These are phyloP conservation scores for Glycine latifolia DNA, from an alignment of 306 rosid species.

Conservation along the genomic window DNA sequence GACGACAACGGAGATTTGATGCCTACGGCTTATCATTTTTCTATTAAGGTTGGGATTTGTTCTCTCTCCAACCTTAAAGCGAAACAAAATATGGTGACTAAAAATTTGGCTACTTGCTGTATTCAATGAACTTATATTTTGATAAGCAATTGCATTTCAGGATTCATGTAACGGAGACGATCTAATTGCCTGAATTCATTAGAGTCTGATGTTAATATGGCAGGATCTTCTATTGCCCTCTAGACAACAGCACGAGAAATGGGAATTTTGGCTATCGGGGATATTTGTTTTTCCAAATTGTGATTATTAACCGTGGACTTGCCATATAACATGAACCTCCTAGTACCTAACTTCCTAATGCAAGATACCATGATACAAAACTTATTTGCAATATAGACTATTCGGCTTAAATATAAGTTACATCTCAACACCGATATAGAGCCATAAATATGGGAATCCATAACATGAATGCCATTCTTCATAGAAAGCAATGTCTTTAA, in stretches of 20 bases:
- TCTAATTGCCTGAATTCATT: background rate
- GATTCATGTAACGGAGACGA: background rate
- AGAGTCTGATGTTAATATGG: background rate
- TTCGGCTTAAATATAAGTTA: slow-evolving; percentile 30
- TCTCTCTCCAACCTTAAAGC: no score
- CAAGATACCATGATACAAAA: slow-evolving; percentile 25
- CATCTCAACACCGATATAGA: slow-evolving; percentile 13
- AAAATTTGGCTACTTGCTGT: background rate
- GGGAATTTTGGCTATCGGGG: background rate
- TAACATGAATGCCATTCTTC: slow-evolving; percentile 29
- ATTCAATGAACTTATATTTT: background rate
- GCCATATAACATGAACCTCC: slow-evolving; percentile 6
- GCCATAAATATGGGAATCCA: slow-evolving; percentile 36
- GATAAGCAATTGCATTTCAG: background rate
- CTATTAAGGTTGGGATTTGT: no score
- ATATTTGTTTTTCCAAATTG: background rate
- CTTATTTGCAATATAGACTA: slow-evolving; percentile 19
- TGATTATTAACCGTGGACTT: background rate
- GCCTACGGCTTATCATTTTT: no score
- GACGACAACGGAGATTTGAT: no score
- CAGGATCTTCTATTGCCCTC: slow-evolving; percentile 10
- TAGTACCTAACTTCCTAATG: background rate
- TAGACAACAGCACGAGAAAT: background rate
- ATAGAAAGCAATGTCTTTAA: slow-evolving; percentile 49
- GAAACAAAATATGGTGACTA: background rate